Percentiles rank a stretch among this genome's conserved stretches.
phyloP scores from a whole-genome alignment of 345 rosid species.

The Citrus unshiu region DNA sequence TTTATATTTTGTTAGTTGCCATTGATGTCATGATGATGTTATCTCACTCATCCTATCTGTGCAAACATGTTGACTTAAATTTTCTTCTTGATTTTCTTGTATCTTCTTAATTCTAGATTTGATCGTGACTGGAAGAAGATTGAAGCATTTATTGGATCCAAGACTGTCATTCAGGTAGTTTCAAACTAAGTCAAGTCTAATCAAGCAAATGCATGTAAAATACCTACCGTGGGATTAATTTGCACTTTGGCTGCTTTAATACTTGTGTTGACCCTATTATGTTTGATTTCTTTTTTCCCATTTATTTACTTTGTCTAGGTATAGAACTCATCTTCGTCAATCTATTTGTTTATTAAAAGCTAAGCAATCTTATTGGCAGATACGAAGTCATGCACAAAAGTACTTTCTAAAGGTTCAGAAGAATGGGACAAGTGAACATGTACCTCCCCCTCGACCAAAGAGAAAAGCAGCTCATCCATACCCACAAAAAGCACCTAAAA shows the following conservation, averaged over 20 bases:
- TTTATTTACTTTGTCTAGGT: neutral
- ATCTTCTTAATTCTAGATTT: constrained; percentile 39
- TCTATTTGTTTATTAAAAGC: constrained; percentile 7
- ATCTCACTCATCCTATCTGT: neutral
- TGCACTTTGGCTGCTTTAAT: neutral
- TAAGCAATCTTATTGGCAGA: constrained; percentile 45
- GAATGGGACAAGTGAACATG: constrained; percentile 76
- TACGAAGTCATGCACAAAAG: constrained; percentile 95
- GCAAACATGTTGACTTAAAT: neutral
- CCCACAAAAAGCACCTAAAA: constrained; percentile 86
- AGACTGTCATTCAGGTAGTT: constrained; percentile 87
- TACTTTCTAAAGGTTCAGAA: constrained; percentile 91
- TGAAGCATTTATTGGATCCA: constrained; percentile 93
- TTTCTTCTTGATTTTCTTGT: neutral
- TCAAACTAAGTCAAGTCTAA: neutral
- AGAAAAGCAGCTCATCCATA: constrained; percentile 93
- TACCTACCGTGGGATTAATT: neutral
- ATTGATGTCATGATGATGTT: neutral
- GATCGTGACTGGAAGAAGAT: constrained; percentile 99
- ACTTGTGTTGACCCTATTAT: neutral
- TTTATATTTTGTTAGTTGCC: neutral
- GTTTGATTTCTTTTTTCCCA: neutral
- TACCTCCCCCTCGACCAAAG: constrained; percentile 97
- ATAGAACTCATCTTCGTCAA: neutral
- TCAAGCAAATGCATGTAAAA: neutral